phyloP scores from a whole-genome alignment of 2,329 filamentous ascomycete genomes.

The Pezicula radicicola region DNA sequence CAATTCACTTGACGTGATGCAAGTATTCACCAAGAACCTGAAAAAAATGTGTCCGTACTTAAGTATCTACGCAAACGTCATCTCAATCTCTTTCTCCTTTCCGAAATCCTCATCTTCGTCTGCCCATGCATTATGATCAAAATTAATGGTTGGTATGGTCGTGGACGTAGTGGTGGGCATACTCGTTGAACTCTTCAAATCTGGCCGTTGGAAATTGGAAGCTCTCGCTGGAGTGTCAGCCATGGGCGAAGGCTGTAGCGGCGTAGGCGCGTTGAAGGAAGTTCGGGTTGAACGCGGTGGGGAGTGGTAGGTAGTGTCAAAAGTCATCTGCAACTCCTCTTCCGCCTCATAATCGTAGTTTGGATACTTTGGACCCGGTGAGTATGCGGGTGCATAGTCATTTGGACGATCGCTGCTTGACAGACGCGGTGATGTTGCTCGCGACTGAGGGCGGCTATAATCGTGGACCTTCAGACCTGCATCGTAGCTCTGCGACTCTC shows the following conservation, averaged over 20 bases:
- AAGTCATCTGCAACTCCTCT: constrained; percentile 64
- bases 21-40: neutral
- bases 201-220: constrained; percentile 29
- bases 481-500: constrained; percentile 47
- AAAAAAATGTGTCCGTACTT: neutral
- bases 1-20: neutral
- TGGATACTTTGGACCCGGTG: constrained; percentile 9
- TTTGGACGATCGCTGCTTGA: constrained; percentile 24
- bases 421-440: constrained; percentile 21
- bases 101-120: constrained; percentile 67
- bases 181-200: constrained; percentile 43
- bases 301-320: constrained; percentile 55
- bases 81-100: constrained; percentile 70
- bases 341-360: constrained; percentile 17
- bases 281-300: constrained; percentile 15
- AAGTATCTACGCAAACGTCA: constrained; percentile 63
- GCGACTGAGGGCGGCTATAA: constrained; percentile 13
- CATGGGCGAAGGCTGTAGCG: constrained; percentile 4
- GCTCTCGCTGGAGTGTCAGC: constrained; percentile 11
- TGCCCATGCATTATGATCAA: constrained; percentile 64
- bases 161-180: constrained; percentile 51
- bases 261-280: constrained; percentile 12
- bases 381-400: neutral
- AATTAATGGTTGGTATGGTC: constrained; percentile 33
- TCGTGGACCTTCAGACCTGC: constrained; percentile 24